Base-by-base conservation (phyloP, 2,329 filamentous ascomycete genomes). In the Ceratocystiopsis sp. region DNA sequence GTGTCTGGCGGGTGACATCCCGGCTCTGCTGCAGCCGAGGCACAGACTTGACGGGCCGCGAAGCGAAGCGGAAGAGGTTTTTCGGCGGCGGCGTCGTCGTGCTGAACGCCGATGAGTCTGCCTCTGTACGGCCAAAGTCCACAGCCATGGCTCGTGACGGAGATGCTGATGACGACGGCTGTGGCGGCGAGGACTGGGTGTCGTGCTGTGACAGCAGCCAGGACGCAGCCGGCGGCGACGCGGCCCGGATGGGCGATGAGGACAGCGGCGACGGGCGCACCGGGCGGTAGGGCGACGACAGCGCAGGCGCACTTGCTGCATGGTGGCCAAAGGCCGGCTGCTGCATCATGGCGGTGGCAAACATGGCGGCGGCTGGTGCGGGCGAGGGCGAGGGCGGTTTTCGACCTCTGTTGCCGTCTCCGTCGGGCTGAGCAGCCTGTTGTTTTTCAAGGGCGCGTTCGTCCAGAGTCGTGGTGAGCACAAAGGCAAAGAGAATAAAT, bases 1-100 rank as follows among this genome's bases (percentile, higher is more conserved):
- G 64, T 43, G 70, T 65, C 54, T 84, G 77, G 44, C 76, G 73
- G 1, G 67, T 65, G 16, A 73, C 73, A 54, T 85, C 73, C 41
- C 73, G 67, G 47, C 62, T 70, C 49, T 71, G 69, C 16, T 77
- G 60, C 8, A 80, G 34, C 52, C 0, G 49, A 78, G 80, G 48
- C 80, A 84, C 34, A 69, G 37, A 66, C 47, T 79, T 79, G 43
- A 67, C 61, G 14, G 65, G 63, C 15, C 75, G 68, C 47, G 70
- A 61, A 25, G 72, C 65, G 50, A 66, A 78, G 45, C 64, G 71
- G 55, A 64, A 67, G 10, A 38, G 29, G 12, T 29, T 29, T 8
- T 29, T 29, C 2, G 25, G 9, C 25, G 25, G 7, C 25, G 40
- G 43, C 4, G 19, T 16, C 15, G 32, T 40, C 17, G 40, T 15